These are phyloP conservation scores for Medicago truncatula DNA, from an alignment of 306 rosid genomes.

Conservation along the genomic window MtrunA17r5.0-ANR NC_053042.1:9181501-9182000, in stretches of 20 bases:
- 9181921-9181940: no score
- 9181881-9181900: no score
- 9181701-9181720: slow-evolving; percentile 18
- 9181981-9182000: no score
- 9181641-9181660: neutral
- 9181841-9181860: slow-evolving; percentile 5
- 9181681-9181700: neutral
- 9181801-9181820: slow-evolving; percentile 42
- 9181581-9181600: neutral
- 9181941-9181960: no score
- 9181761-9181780: slow-evolving; percentile 40
- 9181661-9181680: slow-evolving; percentile 34
- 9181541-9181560: no score
- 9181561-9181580: neutral
- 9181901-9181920: no score
- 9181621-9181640: neutral
- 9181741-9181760: slow-evolving; percentile 38
- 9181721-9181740: neutral
- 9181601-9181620: neutral
- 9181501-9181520: no score
- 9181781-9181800: slow-evolving; percentile 40
- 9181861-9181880: no score
- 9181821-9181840: slow-evolving; percentile 48
- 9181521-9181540: no score
- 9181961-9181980: no score